These are phyloP conservation scores for Hygrophila difformis DNA, from an alignment of 257 asterid species.

Conservation along the genomic window DNA sequence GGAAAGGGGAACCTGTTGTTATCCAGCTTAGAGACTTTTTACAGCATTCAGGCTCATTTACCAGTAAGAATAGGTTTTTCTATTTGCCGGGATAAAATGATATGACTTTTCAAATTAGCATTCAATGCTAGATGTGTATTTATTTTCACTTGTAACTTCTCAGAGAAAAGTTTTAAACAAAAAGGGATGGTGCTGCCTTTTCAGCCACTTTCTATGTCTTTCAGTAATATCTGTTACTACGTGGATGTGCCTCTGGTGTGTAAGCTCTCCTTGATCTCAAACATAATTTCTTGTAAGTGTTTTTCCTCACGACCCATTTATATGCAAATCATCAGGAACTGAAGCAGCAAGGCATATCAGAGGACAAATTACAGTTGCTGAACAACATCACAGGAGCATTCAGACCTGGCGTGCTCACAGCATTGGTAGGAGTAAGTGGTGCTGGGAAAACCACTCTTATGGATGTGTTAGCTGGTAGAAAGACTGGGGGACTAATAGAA, in stretches of 20 bases:
- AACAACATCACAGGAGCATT: conserved; percentile 80
- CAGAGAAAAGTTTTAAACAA: conserved; percentile 76
- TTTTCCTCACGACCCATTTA: conserved; percentile 14
- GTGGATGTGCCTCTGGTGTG: conserved; percentile 89
- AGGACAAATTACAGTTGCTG: conserved; percentile 67
- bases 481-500: conserved; percentile 85
- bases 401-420: conserved; percentile 91
- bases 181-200: conserved; percentile 95
- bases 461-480: conserved; percentile 97
- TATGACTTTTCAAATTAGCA: conserved; percentile 10
- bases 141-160: conserved; percentile 5
- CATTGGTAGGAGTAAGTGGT: conserved; percentile 93
- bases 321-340: conserved; percentile 47
- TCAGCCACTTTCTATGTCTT: conserved; percentile 80
- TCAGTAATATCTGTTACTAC: conserved; percentile 74
- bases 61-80: conserved; percentile 42
- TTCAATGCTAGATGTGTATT: no score
- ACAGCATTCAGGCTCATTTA: conserved; percentile 77
- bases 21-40: conserved; percentile 77
- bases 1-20: conserved; percentile 56
- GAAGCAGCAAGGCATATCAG: conserved; percentile 81
- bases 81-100: no score
- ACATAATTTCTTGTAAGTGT: conserved; percentile 7
- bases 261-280: conserved; percentile 16
- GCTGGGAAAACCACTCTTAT: conserved; percentile 97